phyloP scores from a whole-genome alignment of 2,329 filamentous ascomycete genomes.

The Coleophoma cylindrospora region DNA sequence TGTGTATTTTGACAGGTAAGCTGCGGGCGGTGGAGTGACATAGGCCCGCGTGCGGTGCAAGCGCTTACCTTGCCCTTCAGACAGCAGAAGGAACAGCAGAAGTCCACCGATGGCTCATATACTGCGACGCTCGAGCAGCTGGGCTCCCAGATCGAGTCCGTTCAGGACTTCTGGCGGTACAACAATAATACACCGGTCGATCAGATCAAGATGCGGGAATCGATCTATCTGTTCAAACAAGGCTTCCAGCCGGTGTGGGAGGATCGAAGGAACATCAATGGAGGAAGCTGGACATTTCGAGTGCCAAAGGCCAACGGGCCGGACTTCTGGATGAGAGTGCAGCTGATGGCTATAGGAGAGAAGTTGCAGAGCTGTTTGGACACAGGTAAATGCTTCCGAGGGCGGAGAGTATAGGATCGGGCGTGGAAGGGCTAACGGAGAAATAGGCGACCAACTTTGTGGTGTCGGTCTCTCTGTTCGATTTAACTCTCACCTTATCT shows the following conservation, averaged over 20 bases:
- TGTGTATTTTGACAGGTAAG: constrained; percentile 61
- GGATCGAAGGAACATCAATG: constrained; percentile 79
- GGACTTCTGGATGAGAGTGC: constrained; percentile 76
- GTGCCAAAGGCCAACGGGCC: constrained; percentile 70
- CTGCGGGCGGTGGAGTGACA: background rate
- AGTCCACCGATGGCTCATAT: constrained; percentile 27
- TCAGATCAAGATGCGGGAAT: constrained; percentile 71
- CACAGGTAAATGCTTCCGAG: constrained; percentile 45
- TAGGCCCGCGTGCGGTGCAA: background rate
- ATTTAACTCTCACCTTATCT: constrained; percentile 84
- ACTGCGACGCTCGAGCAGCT: constrained; percentile 50
- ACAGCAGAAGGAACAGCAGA: constrained; percentile 28
- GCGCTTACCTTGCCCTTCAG: constrained; percentile 8
- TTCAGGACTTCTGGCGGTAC: constrained; percentile 82
- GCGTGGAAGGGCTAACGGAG: too few species aligned
- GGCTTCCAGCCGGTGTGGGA: constrained; percentile 77
- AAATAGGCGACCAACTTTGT: constrained; percentile 75
- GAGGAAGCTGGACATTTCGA: constrained; percentile 90
- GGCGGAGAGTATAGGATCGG: background rate
- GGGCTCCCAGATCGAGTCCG: constrained; percentile 64
- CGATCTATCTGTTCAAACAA: constrained; percentile 73
- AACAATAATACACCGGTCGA: constrained; percentile 77
- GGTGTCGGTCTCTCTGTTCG: constrained; percentile 83
- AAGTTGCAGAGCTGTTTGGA: constrained; percentile 70
- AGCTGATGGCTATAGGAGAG: constrained; percentile 80